Evolutionary conservation across 2,329 filamentous ascomycete species (phyloP), one percentile per base, ranked within the genome.

Genomic region (Coccinonectria pachysandricola): DNA sequence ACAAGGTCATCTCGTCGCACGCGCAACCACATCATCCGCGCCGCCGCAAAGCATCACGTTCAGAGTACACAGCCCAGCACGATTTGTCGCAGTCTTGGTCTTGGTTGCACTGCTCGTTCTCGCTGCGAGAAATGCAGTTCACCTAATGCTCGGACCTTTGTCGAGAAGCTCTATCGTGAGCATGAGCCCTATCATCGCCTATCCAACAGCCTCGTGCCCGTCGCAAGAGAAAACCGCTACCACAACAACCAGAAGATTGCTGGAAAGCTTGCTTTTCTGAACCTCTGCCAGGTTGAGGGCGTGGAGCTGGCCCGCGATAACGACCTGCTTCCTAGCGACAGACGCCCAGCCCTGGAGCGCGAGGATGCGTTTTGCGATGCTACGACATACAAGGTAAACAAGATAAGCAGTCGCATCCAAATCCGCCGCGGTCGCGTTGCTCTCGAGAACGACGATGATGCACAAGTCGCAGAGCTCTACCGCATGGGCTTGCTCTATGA

Each of bases 291-390:
- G 34, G 37, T 43, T 7, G 57, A 60, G 32, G 52, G 48, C 18
- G 34, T 45, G 14, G 50, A 51, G 7, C 46, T 60, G 11, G 57
- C 57, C 1, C 43, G 41, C 11, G 54, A 51, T 31, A 36, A 42
- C 19, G 34, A 53, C n/a, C 42, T 45, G n/a, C 46, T 60, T 3
- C 57, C 58, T 3, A 48, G 52, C 16, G 59, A 62, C 32, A n/a
- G n/a, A 7, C 48, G 46, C 7, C 62, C 62, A 2, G 54, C 53
- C 1, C 51, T 66, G 12, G 61, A 63, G 35, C 49, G 63, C 7
- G 55, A 66, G 37, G 60, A 64, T 21, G 63, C 63, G 5, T 67
- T 67, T 20, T 49, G 56, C 22, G 59, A 62, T 23, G 46, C 48
- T 4, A 46, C 47, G 12, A 64, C 59, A 0, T 35, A 48, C 26